These are phyloP conservation scores for Leishmania major DNA, from an alignment of 208 protist genomes.

Conservation along the genomic window DNA sequence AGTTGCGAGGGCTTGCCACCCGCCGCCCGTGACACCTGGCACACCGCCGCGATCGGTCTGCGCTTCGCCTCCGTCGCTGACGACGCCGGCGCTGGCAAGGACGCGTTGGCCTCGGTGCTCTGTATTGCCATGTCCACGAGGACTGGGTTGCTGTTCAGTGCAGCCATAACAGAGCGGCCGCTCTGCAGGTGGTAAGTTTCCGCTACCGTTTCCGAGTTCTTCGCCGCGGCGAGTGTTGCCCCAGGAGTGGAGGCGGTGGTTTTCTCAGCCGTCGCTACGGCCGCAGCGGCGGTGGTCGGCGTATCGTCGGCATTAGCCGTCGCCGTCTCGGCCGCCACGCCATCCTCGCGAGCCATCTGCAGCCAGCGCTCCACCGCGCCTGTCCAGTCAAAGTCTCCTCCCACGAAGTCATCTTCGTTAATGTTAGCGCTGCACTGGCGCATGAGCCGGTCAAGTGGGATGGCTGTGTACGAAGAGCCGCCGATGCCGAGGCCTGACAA, in stretches of 20 bases:
- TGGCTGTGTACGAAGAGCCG: conserved; percentile 28
- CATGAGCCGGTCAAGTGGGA: conserved; percentile 20
- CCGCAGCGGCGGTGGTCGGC: background rate
- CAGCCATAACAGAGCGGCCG: conserved; percentile 6
- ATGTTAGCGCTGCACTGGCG: conserved; percentile 10
- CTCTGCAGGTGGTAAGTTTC: conserved; percentile 8
- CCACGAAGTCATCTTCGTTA: conserved; percentile 19
- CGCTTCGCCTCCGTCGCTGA: background rate
- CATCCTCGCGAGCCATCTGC: conserved; percentile 25
- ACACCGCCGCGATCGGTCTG: conserved; percentile 12
- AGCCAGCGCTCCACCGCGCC: conserved; percentile 41
- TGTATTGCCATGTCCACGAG: conserved; percentile 8
- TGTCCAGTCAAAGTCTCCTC: conserved; percentile 37
- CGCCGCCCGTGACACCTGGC: conserved; percentile 15
- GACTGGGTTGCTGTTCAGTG: conserved; percentile 22
- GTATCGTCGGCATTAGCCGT: background rate
- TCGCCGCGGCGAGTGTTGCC: background rate
- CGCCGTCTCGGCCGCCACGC: background rate
- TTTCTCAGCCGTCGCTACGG: background rate
- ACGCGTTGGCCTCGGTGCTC: background rate
- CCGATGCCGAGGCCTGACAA: conserved; percentile 36
- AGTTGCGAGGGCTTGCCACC: conserved; percentile 3
- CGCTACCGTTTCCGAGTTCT: background rate
- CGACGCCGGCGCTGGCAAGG: background rate
- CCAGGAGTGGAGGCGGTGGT: background rate